These are phyloP conservation scores for Eutypa lata DNA, from an alignment of 2,329 filamentous ascomycete genomes.

Conservation along the genomic window DNA sequence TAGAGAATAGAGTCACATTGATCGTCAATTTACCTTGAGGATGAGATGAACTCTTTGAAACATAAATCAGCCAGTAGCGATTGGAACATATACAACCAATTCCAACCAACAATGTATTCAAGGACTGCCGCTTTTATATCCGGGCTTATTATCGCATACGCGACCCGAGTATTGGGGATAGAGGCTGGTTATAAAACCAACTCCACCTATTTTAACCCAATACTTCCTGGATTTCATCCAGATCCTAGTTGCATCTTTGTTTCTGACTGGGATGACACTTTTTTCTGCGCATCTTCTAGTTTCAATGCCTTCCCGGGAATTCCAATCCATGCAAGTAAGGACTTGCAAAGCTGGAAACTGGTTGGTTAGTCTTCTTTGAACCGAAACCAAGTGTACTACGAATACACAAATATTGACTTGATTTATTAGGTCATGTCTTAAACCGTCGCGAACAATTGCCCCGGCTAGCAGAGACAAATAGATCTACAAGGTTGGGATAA, in stretches of 20 bases:
- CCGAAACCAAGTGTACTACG: background rate
- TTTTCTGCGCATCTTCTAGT: constrained; percentile 42
- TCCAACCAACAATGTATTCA: background rate
- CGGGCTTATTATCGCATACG: constrained; percentile 6
- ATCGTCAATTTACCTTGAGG: too few species aligned
- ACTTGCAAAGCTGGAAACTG: constrained; percentile 39
- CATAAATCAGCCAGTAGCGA: background rate
- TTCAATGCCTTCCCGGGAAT: constrained; percentile 43
- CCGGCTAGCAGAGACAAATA: constrained; percentile 24
- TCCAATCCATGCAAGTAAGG: constrained; percentile 40
- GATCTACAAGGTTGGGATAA: constrained; percentile 20
- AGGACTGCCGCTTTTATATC: background rate
- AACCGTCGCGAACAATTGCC: constrained; percentile 26
- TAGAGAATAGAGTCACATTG: too few species aligned
- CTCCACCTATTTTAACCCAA: constrained; percentile 37
- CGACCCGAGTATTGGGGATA: constrained; percentile 2
- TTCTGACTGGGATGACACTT: constrained; percentile 33
- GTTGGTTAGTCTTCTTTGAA: constrained; percentile 13
- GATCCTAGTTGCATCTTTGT: constrained; percentile 43
- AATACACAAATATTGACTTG: background rate
- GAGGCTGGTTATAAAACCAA: constrained; percentile 8
- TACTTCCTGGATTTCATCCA: constrained; percentile 43
- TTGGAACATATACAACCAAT: too few species aligned
- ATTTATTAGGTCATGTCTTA: constrained; percentile 21
- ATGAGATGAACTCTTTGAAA: too few species aligned